Conservation (phyloP, 371 early-diverging fungal genomes). For the Basidiobolus meristosporus region DNA sequence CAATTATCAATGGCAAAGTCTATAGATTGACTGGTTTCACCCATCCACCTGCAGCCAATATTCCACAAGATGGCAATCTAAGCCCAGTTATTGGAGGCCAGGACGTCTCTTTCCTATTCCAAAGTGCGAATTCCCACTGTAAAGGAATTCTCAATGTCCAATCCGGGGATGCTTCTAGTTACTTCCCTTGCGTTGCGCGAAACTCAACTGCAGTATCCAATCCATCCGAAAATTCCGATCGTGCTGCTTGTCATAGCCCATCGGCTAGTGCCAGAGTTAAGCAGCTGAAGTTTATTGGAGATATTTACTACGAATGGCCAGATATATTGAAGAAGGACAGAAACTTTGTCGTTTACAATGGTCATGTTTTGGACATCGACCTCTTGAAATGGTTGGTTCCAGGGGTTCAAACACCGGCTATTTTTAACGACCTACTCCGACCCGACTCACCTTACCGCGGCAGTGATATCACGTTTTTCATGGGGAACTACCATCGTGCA, state of each 20-base stretch:
- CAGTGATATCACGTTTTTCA: constrained; percentile 2
- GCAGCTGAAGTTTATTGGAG: constrained; percentile 17
- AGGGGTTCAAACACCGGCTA: constrained; percentile 10
- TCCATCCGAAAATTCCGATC: constrained; percentile 19
- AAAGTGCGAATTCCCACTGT: constrained; percentile 40
- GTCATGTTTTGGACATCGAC: constrained; percentile 25
- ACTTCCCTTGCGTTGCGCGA: constrained; percentile 51
- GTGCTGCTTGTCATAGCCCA: constrained; percentile 42
- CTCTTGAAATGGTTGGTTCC: constrained; percentile 21
- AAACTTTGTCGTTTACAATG: constrained; percentile 48
- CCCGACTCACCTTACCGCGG: background rate
- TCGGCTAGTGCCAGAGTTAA: constrained; percentile 11
- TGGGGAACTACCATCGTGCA: constrained; percentile 1
- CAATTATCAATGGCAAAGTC: background rate
- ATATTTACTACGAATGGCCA: constrained; percentile 52
- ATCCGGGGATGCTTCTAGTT: constrained; percentile 16
- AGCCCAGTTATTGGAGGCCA: constrained; percentile 40
- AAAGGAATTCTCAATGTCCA: constrained; percentile 21
- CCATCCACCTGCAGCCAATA: constrained; percentile 16
- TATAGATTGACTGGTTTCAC: constrained; percentile 2
- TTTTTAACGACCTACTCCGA: background rate
- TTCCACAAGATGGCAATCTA: constrained; percentile 1
- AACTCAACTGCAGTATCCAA: constrained; percentile 19
- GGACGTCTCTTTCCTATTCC: constrained; percentile 62
- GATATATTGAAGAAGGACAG: constrained; percentile 22